Evolutionary conservation across 164 flowering plant genomes (phyloP).

Genomic region (Stephania japonica): DNA sequence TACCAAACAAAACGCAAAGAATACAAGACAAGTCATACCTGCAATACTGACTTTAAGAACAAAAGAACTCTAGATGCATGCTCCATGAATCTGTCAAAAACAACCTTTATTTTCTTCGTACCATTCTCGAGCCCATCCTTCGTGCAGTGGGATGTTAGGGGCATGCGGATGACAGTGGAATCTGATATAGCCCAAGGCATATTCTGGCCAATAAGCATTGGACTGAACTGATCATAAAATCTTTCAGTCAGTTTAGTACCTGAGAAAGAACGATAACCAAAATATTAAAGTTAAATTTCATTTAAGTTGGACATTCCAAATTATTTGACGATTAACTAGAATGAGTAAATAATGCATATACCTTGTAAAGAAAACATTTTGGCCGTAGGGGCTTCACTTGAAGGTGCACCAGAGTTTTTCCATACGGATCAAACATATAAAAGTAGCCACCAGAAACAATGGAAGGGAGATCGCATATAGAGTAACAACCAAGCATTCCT

Average conservation of each 20-base stretch:
- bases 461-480: conserved; percentile 48
- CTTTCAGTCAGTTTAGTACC: conserved; percentile 76
- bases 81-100: conserved; percentile 53
- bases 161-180: conserved; percentile 85
- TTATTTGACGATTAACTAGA: not conserved
- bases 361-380: conserved; percentile 84
- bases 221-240: conserved; percentile 82
- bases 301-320: not conserved
- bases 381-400: conserved; percentile 56
- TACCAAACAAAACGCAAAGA: not conserved
- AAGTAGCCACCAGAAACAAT: conserved; percentile 72
- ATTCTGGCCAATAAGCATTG: conserved; percentile 61
- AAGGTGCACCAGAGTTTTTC: conserved; percentile 54
- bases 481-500: conserved; percentile 79
- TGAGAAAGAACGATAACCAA: conserved; percentile 21
- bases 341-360: conserved; percentile 15
- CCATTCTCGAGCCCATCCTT: conserved; percentile 57
- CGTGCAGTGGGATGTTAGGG: conserved; percentile 67
- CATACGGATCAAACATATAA: conserved; percentile 89
- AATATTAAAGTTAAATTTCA: not conserved
- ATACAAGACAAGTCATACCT: conserved; percentile 41
- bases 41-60: conserved; percentile 73
- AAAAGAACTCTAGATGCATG: conserved; percentile 67
- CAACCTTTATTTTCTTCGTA: conserved; percentile 36
- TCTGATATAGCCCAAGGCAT: conserved; percentile 53